These are phyloP conservation scores for Spongospora subterranea DNA, from an alignment of 208 protist genomes.

Conservation along the genomic window DNA sequence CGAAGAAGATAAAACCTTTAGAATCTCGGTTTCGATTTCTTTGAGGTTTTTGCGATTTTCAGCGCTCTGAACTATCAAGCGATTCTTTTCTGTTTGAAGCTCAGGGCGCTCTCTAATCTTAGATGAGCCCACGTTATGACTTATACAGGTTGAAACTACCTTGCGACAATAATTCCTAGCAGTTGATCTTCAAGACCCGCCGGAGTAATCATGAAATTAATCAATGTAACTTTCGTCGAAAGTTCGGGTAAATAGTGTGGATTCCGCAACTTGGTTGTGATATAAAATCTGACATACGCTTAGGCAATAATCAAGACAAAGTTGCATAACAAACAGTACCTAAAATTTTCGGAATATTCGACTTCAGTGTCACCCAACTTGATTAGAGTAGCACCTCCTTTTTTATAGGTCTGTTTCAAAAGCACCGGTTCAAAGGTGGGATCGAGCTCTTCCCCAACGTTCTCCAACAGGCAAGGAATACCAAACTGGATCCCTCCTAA, in stretches of 20 bases:
- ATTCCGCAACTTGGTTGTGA: slow-evolving; percentile 95
- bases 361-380: slow-evolving; percentile 69
- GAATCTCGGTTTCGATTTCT: slow-evolving; percentile 80
- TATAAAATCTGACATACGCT: slow-evolving; percentile 84
- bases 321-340: neutral
- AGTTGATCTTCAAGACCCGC: slow-evolving; percentile 93
- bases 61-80: slow-evolving; percentile 87
- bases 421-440: slow-evolving; percentile 73
- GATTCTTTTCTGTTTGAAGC: slow-evolving; percentile 92
- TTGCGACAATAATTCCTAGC: slow-evolving; percentile 88
- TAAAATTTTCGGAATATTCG: slow-evolving; percentile 69
- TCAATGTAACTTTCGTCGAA: slow-evolving; percentile 83
- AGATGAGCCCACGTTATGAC: neutral
- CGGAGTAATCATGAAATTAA: slow-evolving; percentile 96
- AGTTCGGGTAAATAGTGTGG: slow-evolving; percentile 94
- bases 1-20: slow-evolving; percentile 74
- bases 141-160: slow-evolving; percentile 59
- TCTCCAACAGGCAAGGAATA: slow-evolving; percentile 87
- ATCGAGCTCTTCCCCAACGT: slow-evolving; percentile 88
- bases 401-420: slow-evolving; percentile 71
- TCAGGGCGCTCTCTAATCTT: slow-evolving; percentile 83
- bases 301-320: neutral
- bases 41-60: slow-evolving; percentile 78
- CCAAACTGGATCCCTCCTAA: slow-evolving; percentile 93
- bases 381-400: slow-evolving; percentile 66